Percentiles rank a stretch among this genome's conserved stretches.
Evolutionary conservation across 805 yeast species (phyloP).

Genomic region (Lipomyces chichibuensis): DNA sequence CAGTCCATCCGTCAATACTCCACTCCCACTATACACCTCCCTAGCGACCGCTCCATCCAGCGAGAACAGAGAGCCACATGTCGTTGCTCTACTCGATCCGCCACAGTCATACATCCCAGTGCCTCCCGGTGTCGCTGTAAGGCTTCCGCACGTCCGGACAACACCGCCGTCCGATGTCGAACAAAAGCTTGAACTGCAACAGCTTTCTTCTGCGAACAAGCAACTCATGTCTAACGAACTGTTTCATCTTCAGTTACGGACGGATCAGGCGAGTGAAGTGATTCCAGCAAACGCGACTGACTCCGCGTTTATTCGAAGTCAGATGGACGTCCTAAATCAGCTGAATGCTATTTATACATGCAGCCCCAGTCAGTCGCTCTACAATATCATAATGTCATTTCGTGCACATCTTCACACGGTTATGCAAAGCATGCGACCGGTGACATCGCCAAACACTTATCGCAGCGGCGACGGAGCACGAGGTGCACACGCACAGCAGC

Average conservation of each 20-base stretch:
- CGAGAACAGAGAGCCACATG: neutral
- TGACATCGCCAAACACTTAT: neutral
- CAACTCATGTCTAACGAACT: neutral
- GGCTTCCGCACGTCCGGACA: neutral
- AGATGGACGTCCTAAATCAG: neutral
- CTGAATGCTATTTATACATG: neutral
- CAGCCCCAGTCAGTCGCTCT: neutral
- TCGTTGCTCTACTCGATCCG: neutral
- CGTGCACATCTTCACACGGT: neutral
- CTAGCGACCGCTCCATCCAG: neutral
- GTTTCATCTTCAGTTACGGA: neutral
- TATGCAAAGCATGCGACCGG: neutral
- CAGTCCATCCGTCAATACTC: neutral
- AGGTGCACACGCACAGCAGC: neutral
- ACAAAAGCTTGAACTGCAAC: neutral
- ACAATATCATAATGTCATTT: neutral
- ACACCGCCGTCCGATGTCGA: neutral
- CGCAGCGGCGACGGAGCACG: neutral
- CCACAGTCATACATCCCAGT: neutral
- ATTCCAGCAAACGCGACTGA: neutral
- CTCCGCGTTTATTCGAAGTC: neutral
- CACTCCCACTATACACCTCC: neutral
- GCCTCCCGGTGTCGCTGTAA: neutral
- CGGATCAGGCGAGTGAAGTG: neutral
- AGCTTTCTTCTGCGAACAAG: neutral